These are phyloP conservation scores for Blastobotrys ciferrii DNA, from an alignment of 1,139 yeast genomes.

Conservation along the genomic window DNA sequence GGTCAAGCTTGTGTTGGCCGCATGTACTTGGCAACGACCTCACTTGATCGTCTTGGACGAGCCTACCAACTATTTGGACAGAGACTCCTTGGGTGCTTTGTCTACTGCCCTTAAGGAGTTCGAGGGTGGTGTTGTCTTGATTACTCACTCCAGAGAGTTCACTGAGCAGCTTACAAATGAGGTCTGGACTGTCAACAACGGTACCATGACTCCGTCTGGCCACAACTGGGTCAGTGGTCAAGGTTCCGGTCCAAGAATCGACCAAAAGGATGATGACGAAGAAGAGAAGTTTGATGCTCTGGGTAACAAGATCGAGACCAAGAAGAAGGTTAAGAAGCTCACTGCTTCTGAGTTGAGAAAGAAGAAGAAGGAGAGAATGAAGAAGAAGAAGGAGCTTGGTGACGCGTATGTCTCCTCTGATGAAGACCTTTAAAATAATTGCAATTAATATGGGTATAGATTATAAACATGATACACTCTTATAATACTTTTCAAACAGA, in stretches of 20 bases:
- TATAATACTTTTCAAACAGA: not conserved
- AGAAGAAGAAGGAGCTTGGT: constrained; percentile 99
- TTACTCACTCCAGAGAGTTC: constrained; percentile 99
- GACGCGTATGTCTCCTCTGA: constrained; percentile 98
- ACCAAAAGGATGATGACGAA: constrained; percentile 93
- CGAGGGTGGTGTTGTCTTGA: constrained; percentile 99
- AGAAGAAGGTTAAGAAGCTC: constrained; percentile 95
- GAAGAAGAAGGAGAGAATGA: constrained; percentile 99
- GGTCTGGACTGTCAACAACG: constrained; percentile 99
- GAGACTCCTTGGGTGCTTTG: constrained; percentile 99
- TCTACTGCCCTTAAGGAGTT: constrained; percentile 98
- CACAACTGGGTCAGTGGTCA: constrained; percentile 99
- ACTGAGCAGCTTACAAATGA: constrained; percentile 98
- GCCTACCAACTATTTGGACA: constrained; percentile 98
- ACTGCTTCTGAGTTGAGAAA: constrained; percentile 99
- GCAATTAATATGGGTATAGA: constrained; percentile 4
- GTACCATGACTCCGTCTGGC: constrained; percentile 99
- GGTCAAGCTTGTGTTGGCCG: constrained; percentile 99
- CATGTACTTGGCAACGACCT: constrained; percentile 99
- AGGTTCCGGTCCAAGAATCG: constrained; percentile 99
- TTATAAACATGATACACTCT: not conserved
- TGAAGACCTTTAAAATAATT: constrained; percentile 56
- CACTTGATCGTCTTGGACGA: constrained; percentile 98
- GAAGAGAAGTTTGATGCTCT: constrained; percentile 99
- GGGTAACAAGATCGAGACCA: constrained; percentile 98